Conservation (phyloP, 495 filamentous ascomycete genomes). For the Penicillium simplicissimum region DNA sequence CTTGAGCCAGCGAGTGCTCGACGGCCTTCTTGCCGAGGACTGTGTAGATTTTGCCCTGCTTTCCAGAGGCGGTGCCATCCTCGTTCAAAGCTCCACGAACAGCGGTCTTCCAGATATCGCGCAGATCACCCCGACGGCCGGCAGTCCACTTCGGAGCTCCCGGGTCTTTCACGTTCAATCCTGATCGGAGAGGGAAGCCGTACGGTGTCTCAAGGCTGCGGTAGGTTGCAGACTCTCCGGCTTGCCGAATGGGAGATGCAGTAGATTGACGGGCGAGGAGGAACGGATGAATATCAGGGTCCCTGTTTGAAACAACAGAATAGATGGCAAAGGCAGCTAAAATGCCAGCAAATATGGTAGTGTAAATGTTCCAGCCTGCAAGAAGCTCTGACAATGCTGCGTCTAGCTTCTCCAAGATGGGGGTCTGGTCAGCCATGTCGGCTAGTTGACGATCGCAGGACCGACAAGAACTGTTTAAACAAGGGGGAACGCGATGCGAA, state of each 20-base stretch:
- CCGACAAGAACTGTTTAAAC: background rate
- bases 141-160: conserved; percentile 77
- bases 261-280: conserved; percentile 83
- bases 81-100: conserved; percentile 61
- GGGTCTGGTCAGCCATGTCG: conserved; percentile 51
- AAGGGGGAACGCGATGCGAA: background rate
- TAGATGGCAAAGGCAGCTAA: conserved; percentile 65
- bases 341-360: conserved; percentile 59
- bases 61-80: conserved; percentile 57
- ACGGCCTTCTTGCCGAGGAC: conserved; percentile 72
- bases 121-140: conserved; percentile 84
- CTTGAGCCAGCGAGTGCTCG: conserved; percentile 67
- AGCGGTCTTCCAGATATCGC: conserved; percentile 87
- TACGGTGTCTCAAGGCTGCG: conserved; percentile 79
- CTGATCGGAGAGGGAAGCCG: conserved; percentile 76
- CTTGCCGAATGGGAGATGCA: conserved; percentile 73
- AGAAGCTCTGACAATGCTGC: conserved; percentile 65
- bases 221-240: conserved; percentile 80
- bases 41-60: conserved; percentile 75
- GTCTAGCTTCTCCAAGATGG: conserved; percentile 63
- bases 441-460: conserved; percentile 12
- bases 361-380: conserved; percentile 77
- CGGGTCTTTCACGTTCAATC: conserved; percentile 82
- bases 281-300: conserved; percentile 89
- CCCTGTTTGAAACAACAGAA: conserved; percentile 58